Evolutionary conservation across 2,329 filamentous ascomycete genomes (phyloP), one percentile per base, ranked within the genome.

Genomic region (Fonsecaea pedrosoi): DNA sequence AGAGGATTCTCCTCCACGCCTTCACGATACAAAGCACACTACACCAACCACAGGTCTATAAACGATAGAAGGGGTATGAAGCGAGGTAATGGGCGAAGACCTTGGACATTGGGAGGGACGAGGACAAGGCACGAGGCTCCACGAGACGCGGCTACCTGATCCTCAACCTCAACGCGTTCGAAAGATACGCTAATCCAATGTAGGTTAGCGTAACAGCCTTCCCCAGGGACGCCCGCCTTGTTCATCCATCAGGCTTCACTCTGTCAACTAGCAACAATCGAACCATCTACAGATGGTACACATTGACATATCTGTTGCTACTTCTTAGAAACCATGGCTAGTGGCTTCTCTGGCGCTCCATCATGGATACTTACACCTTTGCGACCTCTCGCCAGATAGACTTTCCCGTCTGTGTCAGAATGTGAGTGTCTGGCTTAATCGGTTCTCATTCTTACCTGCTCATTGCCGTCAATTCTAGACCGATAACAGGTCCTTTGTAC

Each of bases 321-420:
- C 12, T n/a, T 35, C 18, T 32, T 5, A 38, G 12, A 32, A 2
- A n/a, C 30, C 30, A 60, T 60, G 54, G 40, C n/a, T 13, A 38
- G 25, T 34, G 15, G 4, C 13, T 48, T 21, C 2, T 25, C n/a
- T 60, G 21, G 18, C 25, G 9, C 21, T n/a, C 7, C 40, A 53
- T 30, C 60, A 97, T 97, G 92, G 95, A 99, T 81, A 90, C 94
- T 60, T 97, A 97, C 80, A 96, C 94, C 35, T 98, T 98, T 82
- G 94, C 92, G 72, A 92, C 89, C 75, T 97, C 95, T 67, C 90
- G 92, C 71, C 89, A 92, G 78, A 85, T 98, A 73, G 86, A 92
- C 73, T 87, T 94, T 71, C 88, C 91, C 21, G 82, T 89, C 62
- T 82, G 84, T 73, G 81, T 89, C 69, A 87, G 86, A 79, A 86